Percentiles rank a stretch among this genome's conserved stretches.
These are phyloP conservation scores for Aleurites moluccanus DNA, from an alignment of 441 rosid genomes.

Conservation along the genomic window DNA sequence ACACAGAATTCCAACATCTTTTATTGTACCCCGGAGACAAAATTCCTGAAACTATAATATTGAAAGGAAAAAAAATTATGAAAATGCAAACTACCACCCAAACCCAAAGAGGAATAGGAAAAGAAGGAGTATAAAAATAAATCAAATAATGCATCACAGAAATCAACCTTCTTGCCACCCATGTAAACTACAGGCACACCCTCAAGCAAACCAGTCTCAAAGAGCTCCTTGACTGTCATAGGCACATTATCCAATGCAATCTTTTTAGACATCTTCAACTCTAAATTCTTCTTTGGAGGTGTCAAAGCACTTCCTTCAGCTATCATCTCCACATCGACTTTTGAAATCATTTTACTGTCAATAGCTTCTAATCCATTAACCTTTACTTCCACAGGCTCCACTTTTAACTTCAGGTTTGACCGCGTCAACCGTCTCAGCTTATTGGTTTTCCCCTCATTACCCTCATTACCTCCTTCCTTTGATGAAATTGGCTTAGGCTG, in stretches of 20 bases:
- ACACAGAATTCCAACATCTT: slow-evolving; percentile 91
- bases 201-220: slow-evolving; percentile 94
- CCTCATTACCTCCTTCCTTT: slow-evolving; percentile 19
- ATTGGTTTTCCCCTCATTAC: slow-evolving; percentile 13
- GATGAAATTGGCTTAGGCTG: slow-evolving; percentile 10
- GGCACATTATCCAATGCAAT: slow-evolving; percentile 59
- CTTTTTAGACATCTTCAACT: slow-evolving; percentile 60
- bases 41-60: slow-evolving; percentile 61
- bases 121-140: not conserved
- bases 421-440: slow-evolving; percentile 30
- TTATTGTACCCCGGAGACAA: slow-evolving; percentile 85
- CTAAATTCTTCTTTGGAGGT: slow-evolving; percentile 46
- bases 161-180: slow-evolving; percentile 85
- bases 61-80: slow-evolving; percentile 6
- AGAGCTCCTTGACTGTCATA: slow-evolving; percentile 85
- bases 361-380: slow-evolving; percentile 37
- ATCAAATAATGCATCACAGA: slow-evolving; percentile 15
- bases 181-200: slow-evolving; percentile 87
- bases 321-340: slow-evolving; percentile 51
- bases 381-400: slow-evolving; percentile 41
- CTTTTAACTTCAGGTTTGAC: slow-evolving; percentile 35
- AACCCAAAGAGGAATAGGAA: not conserved
- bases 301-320: slow-evolving; percentile 47
- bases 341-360: slow-evolving; percentile 29
- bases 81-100: not conserved